Evolutionary conservation across 768 basidiomycete species (phyloP).

Genomic region (Trametes maxima): DNA sequence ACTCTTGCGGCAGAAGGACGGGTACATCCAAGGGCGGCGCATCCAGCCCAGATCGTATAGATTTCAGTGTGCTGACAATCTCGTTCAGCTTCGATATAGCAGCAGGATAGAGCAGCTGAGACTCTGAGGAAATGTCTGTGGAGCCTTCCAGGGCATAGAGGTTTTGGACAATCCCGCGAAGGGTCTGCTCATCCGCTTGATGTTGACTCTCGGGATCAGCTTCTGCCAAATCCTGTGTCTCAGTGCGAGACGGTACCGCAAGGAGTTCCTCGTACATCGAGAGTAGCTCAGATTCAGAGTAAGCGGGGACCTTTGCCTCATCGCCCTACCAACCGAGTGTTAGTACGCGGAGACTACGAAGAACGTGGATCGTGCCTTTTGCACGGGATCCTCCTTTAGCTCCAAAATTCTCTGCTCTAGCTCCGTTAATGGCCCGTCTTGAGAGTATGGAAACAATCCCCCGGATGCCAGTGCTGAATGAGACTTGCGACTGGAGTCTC

Average conservation of each 20-base stretch:
- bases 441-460: conserved; percentile 4
- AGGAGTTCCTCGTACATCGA: conserved; percentile 47
- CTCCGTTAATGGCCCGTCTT: conserved; percentile 11
- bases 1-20: conserved; percentile 16
- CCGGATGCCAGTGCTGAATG: neutral
- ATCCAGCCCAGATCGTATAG: neutral
- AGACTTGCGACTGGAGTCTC: neutral
- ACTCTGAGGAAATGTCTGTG: conserved; percentile 10
- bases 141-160: conserved; percentile 29
- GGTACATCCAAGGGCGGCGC: neutral
- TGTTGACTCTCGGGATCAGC: conserved; percentile 9
- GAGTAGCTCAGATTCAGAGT: conserved; percentile 41
- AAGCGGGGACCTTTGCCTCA: conserved; percentile 13
- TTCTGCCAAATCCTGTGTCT: conserved; percentile 3
- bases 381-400: conserved; percentile 18
- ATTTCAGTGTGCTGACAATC: conserved; percentile 11
- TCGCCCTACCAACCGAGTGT: neutral
- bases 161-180: conserved; percentile 41
- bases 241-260: conserved; percentile 26
- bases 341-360: neutral
- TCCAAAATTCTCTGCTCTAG: conserved; percentile 27
- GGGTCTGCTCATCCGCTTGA: conserved; percentile 22
- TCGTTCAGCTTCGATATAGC: conserved; percentile 19
- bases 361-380: conserved; percentile 4
- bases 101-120: neutral